Evolutionary conservation across 164 flowering plant genomes (phyloP).

Genomic region (Kingdonia uniflora): DNA sequence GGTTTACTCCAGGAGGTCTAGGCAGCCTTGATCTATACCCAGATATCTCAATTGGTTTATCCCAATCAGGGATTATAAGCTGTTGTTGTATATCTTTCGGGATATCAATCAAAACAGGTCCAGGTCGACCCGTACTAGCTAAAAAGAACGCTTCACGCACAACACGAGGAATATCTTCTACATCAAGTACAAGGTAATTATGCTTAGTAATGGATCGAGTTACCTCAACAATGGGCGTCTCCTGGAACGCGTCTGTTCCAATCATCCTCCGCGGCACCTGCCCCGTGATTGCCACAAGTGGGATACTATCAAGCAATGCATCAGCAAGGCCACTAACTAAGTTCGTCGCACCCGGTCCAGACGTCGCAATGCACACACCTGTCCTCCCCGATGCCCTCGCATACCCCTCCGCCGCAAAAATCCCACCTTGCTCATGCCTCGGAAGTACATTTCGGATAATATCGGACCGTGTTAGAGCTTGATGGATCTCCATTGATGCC

Average conservation of each 20-base stretch:
- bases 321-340: constrained; percentile 67
- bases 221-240: constrained; percentile 66
- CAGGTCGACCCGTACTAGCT: constrained; percentile 48
- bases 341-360: constrained; percentile 76
- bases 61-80: constrained; percentile 44
- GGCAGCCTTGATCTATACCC: constrained; percentile 47
- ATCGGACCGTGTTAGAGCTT: constrained; percentile 52
- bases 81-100: constrained; percentile 65
- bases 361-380: constrained; percentile 70
- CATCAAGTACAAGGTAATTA: constrained; percentile 53
- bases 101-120: constrained; percentile 59
- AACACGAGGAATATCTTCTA: constrained; percentile 48
- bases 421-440: constrained; percentile 60
- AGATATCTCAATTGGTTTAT: constrained; percentile 27
- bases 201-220: constrained; percentile 63
- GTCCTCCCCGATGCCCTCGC: constrained; percentile 49
- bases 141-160: constrained; percentile 49
- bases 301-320: constrained; percentile 53
- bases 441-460: constrained; percentile 44
- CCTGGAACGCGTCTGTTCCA: constrained; percentile 65
- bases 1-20: constrained; percentile 17
- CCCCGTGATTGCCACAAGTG: constrained; percentile 58
- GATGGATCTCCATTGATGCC: constrained; percentile 70
- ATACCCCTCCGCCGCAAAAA: constrained; percentile 67
- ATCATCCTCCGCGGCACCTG: constrained; percentile 69